phyloP scores from a whole-genome alignment of 257 asterid genomes.

The Echites panduratus region DNA sequence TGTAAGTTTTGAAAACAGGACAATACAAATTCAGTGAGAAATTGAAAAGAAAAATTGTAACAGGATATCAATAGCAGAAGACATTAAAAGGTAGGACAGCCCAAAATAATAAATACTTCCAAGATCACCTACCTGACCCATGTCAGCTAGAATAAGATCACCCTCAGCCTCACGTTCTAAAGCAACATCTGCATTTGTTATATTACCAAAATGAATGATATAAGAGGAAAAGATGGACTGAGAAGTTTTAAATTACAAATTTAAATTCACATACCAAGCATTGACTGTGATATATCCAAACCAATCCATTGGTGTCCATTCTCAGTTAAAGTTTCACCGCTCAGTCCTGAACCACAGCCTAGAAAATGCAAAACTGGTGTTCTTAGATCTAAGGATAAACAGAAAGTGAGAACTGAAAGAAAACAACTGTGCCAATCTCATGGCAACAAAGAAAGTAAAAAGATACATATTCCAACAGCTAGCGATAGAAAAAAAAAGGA shows the following conservation, averaged over 20 bases:
- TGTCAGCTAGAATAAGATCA: conserved; percentile 80
- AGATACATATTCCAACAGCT: neutral
- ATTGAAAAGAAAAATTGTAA: neutral
- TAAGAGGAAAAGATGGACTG: conserved; percentile 8
- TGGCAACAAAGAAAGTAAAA: neutral
- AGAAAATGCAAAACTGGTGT: conserved; percentile 9
- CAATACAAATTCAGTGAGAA: neutral
- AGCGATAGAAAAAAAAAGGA: neutral
- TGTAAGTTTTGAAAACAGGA: neutral
- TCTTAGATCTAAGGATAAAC: neutral
- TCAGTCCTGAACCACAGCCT: conserved; percentile 99
- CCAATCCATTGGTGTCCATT: conserved; percentile 96
- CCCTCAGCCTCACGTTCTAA: conserved; percentile 92
- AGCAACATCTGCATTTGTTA: conserved; percentile 54
- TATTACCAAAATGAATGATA: conserved; percentile 5
- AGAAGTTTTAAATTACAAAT: neutral
- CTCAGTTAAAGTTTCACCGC: conserved; percentile 88
- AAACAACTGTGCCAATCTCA: neutral
- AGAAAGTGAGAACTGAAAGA: neutral
- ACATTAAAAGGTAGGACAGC: neutral
- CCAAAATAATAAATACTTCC: neutral
- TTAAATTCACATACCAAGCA: conserved; percentile 53
- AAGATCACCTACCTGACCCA: conserved; percentile 69
- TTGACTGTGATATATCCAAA: conserved; percentile 79
- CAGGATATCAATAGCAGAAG: neutral